Conservation (phyloP, 495 filamentous ascomycete species). For the Xylaria venustula region DNA sequence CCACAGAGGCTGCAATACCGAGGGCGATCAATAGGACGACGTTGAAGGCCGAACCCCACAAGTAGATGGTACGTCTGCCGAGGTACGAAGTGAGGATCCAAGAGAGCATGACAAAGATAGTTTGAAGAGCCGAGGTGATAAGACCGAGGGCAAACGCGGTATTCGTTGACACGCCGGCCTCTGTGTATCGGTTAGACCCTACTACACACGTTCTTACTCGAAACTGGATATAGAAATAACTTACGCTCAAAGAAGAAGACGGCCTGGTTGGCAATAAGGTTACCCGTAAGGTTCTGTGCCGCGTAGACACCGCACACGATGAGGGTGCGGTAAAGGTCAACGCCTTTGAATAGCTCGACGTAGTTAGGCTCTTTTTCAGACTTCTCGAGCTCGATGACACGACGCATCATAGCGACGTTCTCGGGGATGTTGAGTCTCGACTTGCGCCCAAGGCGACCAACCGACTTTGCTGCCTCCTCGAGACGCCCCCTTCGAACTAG, state of each 20-base stretch:
- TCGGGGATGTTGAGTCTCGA: conserved; percentile 15
- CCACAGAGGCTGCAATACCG: conserved; percentile 48
- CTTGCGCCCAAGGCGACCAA: conserved; percentile 36
- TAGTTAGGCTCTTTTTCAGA: conserved; percentile 28
- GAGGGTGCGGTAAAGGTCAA: conserved; percentile 44
- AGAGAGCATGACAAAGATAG: conserved; percentile 52
- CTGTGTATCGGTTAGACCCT: conserved; percentile 11
- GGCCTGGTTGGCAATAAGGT: conserved; percentile 40
- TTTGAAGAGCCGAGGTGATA: conserved; percentile 51
- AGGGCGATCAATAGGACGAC: conserved; percentile 36
- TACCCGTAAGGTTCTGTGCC: conserved; percentile 33
- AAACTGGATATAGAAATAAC: conserved; percentile 31
- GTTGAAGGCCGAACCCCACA: conserved; percentile 44
- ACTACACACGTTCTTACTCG: background rate
- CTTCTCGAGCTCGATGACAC: conserved; percentile 26
- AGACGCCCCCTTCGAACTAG: conserved; percentile 41
- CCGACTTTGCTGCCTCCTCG: conserved; percentile 37
- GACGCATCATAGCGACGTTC: conserved; percentile 39
- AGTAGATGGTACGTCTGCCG: conserved; percentile 48
- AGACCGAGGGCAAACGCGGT: conserved; percentile 46
- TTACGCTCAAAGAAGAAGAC: conserved; percentile 37
- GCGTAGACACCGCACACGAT: conserved; percentile 49
- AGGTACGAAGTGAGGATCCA: conserved; percentile 49
- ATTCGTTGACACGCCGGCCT: conserved; percentile 34
- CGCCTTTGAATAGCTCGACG: conserved; percentile 44